Evolutionary conservation across 805 yeast species (phyloP).

Genomic region (Metschnikowia bowlesiae): DNA sequence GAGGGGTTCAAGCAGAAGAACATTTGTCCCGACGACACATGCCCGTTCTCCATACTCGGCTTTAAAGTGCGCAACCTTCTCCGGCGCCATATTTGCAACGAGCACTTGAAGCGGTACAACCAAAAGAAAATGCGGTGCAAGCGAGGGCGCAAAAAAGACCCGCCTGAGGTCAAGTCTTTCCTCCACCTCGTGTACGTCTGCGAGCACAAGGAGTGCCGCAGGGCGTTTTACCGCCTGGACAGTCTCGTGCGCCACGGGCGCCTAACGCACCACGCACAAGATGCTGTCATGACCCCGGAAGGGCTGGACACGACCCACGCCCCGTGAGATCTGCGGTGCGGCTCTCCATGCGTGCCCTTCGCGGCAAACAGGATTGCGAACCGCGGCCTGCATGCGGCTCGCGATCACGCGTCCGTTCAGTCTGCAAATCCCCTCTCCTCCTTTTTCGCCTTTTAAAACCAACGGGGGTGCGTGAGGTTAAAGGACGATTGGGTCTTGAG

Average conservation of each 20-base stretch:
- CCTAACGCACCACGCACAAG: slow-evolving; percentile 5
- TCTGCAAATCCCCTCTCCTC: background rate
- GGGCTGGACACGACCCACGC: background rate
- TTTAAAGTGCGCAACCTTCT: slow-evolving; percentile 12
- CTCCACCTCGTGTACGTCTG: slow-evolving; percentile 16
- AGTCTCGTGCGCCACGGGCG: slow-evolving; percentile 14
- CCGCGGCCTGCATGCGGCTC: too few species aligned
- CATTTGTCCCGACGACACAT: slow-evolving; percentile 15
- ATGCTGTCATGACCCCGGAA: background rate
- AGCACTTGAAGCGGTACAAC: slow-evolving; percentile 16
- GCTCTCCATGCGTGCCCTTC: background rate
- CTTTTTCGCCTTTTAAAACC: too few species aligned
- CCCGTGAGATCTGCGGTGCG: background rate
- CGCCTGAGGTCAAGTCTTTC: slow-evolving; percentile 5
- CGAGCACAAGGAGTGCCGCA: slow-evolving; percentile 8
- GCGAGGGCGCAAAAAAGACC: slow-evolving; percentile 1
- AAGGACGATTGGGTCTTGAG: too few species aligned
- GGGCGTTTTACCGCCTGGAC: slow-evolving; percentile 20
- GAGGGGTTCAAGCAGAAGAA: slow-evolving; percentile 12
- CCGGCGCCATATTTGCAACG: slow-evolving; percentile 17
- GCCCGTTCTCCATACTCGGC: slow-evolving; percentile 13
- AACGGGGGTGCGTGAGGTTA: too few species aligned
- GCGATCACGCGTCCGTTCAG: too few species aligned
- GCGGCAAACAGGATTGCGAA: background rate
- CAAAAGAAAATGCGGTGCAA: slow-evolving; percentile 9